Base-by-base conservation (phyloP, 2,329 filamentous ascomycete genomes). In the Claviceps lovelessii region DNA sequence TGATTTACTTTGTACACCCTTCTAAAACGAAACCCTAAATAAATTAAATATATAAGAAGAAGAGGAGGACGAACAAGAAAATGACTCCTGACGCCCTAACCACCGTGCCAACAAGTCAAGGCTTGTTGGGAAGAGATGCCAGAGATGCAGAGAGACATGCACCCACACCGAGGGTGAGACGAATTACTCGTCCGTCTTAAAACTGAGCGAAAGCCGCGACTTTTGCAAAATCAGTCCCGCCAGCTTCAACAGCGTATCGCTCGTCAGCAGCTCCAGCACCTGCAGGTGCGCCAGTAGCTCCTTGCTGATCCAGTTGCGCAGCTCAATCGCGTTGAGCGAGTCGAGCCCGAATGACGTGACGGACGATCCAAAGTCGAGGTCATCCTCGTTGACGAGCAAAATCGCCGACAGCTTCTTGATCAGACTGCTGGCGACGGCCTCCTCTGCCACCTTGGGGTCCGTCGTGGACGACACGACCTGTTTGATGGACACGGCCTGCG, bases 241-340 rank as follows among this genome's bases (percentile, higher is more conserved):
- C 54, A 65, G 48, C 52, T 63, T 62, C 3, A 50, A 50, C 45
- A 65, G 48, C 17, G 70, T 73, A 2, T 76, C 76, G 60, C 75
- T 77, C 10, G 72, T 76, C 42, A 80, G 64, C 56, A 81, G 62
- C 61, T 81, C 77, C 56, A 81, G 63, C 0, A 81, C 76, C 64
- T 80, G 76, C 61, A 80, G 60, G 54, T 74, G 61, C 3, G 58
- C 57, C 69, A 35, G 68, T 9, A 64, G 54, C 62, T 75, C 73
- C 55, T 73, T 70, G 15, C 72, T 73, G 53, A 77, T 73, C 67
- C 73, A 77, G 63, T 76, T 76, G 23, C 75, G 72, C 53, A 76
- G 67, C 64, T 76, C 74, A 50, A 76, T 74, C 0, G 74, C 73
- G 17, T 75, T 71, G 5, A 77, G 68, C 4, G 73, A 76, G 62